A percentile compares a stretch with the other conserved stretches of the same genome.
Conservation (phyloP, 2,329 filamentous ascomycete genomes). For the Dichotomopilus funicola region DNA sequence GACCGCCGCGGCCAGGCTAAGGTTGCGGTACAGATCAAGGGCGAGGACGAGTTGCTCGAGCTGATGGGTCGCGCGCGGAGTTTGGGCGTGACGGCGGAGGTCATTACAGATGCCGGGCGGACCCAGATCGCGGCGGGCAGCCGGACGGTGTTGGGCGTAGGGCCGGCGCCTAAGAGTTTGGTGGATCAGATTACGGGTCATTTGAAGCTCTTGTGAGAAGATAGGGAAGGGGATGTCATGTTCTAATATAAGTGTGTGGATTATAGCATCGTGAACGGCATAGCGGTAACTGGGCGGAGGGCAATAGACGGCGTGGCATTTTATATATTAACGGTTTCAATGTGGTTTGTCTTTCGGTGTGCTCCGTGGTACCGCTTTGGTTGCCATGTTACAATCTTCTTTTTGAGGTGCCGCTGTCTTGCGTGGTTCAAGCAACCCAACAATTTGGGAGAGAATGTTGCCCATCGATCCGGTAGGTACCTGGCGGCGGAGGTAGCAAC, state of each 20-base stretch:
- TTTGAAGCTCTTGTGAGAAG: conserved; percentile 69
- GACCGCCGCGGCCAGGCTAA: conserved; percentile 84
- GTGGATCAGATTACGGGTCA: conserved; percentile 81
- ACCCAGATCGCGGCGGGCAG: conserved; percentile 95
- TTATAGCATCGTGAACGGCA: neutral
- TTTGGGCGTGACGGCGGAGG: conserved; percentile 77
- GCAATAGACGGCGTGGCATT: neutral
- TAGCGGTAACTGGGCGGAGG: neutral
- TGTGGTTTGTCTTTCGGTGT: too few species aligned
- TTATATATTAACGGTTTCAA: too few species aligned
- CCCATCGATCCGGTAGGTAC: too few species aligned
- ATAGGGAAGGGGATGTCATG: too few species aligned
- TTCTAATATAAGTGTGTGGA: neutral
- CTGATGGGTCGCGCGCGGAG: conserved; percentile 73
- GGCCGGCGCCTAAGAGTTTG: conserved; percentile 74
- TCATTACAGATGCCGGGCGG: conserved; percentile 90
- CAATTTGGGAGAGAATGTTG: too few species aligned
- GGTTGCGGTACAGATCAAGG: conserved; percentile 83
- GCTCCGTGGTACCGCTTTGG: too few species aligned
- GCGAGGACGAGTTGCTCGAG: conserved; percentile 71
- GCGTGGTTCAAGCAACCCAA: too few species aligned
- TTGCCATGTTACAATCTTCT: too few species aligned
- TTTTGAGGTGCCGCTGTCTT: too few species aligned
- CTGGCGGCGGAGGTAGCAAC: too few species aligned
- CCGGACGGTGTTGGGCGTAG: conserved; percentile 82